Base-by-base conservation (phyloP, 345 rosid species). In the Raphanus raphanistrum region DNA sequence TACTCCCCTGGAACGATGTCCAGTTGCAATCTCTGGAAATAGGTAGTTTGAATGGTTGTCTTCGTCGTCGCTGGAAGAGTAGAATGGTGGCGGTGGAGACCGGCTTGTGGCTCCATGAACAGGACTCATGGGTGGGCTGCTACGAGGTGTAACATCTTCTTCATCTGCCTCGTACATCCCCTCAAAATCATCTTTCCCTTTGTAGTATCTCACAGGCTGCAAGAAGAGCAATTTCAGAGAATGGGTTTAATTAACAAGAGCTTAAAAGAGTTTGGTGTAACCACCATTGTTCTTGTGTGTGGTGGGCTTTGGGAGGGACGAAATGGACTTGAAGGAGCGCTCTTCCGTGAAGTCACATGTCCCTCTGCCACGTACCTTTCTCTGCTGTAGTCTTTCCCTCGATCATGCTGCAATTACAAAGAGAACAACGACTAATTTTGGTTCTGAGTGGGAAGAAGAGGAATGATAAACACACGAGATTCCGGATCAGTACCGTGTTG, bases 151-250 rank as follows among this genome's bases (percentile, higher is more conserved):
- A 32, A 43, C 48, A 63, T 76, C 80, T 4, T 76, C 80, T 4
- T 55, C 80, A 52, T 76, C 80, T 28, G 80, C 80, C 75, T 76
- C 80, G 63, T 76, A 76, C 79, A 76, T 68, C 63, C 79, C 79
- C 52, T 76, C 79, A 12, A 69, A 68, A 26, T 69, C 70, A 48
- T 76, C 55, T 61, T 68, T 61, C 38, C 74, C 69, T 5, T 32
- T 36, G 25, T 12, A 3, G 69, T 68, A 76, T 50, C 29, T 62
- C 28, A 61, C 13, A 45, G 79, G 31, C 79, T 76, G 79, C 21
- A 61, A 58, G 15, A 21, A 59, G 62, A 76, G 3, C 13, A 21
- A 50, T 9, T 9, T 69, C 54, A 69, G 74, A 29, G 63, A 25
- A 6, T 48, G 41, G 7, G 26, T 29, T 31, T 13, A 2, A 61